Conservation (phyloP, 495 filamentous ascomycete species). For the Neohortaea acidophila region DNA sequence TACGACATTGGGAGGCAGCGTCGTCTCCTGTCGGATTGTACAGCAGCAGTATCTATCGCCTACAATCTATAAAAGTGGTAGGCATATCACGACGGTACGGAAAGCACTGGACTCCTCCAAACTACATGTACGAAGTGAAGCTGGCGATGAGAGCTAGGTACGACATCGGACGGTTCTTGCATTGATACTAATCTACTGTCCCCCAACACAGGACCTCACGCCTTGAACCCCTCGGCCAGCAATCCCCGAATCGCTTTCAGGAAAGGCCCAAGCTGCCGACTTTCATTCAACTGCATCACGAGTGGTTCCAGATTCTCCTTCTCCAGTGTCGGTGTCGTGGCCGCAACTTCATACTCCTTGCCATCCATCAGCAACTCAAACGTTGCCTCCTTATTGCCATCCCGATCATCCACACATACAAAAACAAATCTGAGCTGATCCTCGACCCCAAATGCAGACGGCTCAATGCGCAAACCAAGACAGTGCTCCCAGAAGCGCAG, state of each 20-base stretch:
- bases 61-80: too few relatives aligned
- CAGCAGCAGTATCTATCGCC: too few relatives aligned
- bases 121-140: too few relatives aligned
- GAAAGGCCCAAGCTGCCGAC: constrained; percentile 61
- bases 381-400: constrained; percentile 82
- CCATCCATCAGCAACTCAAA: constrained; percentile 75
- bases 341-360: constrained; percentile 69
- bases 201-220: too few relatives aligned
- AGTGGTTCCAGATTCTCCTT: constrained; percentile 53
- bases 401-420: constrained; percentile 69
- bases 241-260: constrained; percentile 86
- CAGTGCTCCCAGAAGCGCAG: constrained; percentile 90
- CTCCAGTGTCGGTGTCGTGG: constrained; percentile 62
- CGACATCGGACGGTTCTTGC: too few relatives aligned
- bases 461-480: constrained; percentile 72
- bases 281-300: constrained; percentile 67
- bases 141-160: too few relatives aligned
- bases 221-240: constrained; percentile 47
- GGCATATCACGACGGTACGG: too few relatives aligned
- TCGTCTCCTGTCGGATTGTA: too few relatives aligned
- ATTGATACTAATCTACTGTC: too few relatives aligned
- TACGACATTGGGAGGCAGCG: too few relatives aligned
- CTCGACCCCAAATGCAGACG: constrained; percentile 55
- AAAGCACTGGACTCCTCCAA: too few relatives aligned
- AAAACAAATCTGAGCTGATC: constrained; percentile 86